Conservation (phyloP, 2,329 filamentous ascomycete genomes). For the Penicillium sp. region DNA sequence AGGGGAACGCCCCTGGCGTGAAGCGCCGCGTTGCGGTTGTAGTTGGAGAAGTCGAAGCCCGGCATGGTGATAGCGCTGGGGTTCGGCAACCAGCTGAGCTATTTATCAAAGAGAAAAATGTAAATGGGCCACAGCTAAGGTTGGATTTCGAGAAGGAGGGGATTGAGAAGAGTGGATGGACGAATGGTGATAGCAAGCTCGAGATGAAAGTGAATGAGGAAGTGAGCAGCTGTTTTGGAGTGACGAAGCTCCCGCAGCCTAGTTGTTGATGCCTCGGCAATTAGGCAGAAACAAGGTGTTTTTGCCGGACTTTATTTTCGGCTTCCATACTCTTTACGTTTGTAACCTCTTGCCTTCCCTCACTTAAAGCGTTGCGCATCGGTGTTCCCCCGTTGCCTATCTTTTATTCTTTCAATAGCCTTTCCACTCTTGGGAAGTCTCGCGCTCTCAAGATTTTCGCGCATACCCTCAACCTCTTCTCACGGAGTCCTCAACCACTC, state of each 20-base stretch:
- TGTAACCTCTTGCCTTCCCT: constrained; percentile 9
- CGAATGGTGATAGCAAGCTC: constrained; percentile 27
- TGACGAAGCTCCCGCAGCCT: constrained; percentile 46
- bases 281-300: constrained; percentile 22
- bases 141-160: background rate
- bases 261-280: constrained; percentile 25
- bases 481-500: constrained; percentile 43
- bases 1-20: constrained; percentile 91
- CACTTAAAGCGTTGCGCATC: constrained; percentile 11
- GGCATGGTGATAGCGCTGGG: constrained; percentile 62
- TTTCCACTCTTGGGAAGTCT: constrained; percentile 27
- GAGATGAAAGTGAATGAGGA: constrained; percentile 30
- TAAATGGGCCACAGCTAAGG: background rate
- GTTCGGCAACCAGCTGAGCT: constrained; percentile 9
- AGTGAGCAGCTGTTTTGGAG: constrained; percentile 30
- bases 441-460: constrained; percentile 43
- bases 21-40: constrained; percentile 96
- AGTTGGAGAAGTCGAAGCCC: constrained; percentile 99
- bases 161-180: constrained; percentile 22
- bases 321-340: constrained; percentile 19
- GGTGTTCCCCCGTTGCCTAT: constrained; percentile 8
- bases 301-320: constrained; percentile 24
- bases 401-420: constrained; percentile 12
- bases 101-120: background rate
- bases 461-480: constrained; percentile 41